Percentiles rank a stretch among this genome's conserved stretches.
These are phyloP conservation scores for Bipolaris sorokiniana DNA, from an alignment of 2,329 filamentous ascomycete species.

Conservation along the genomic window DNA sequence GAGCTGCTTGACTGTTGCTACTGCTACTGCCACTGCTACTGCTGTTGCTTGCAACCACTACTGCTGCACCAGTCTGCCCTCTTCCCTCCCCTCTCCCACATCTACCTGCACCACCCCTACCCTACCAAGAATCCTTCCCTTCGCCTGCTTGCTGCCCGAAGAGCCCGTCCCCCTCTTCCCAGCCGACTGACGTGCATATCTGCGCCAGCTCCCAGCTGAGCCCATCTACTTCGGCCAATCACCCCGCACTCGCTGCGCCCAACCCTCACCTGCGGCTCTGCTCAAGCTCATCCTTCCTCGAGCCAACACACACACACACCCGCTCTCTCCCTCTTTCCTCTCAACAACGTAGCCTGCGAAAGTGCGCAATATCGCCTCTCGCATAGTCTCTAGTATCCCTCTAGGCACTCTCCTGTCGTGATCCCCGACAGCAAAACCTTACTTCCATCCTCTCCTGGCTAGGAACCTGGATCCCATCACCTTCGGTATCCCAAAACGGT, in stretches of 20 bases:
- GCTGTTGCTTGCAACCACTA: constrained; percentile 10
- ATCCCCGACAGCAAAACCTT: constrained; percentile 10
- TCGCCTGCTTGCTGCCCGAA: constrained; percentile 21
- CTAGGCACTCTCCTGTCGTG: constrained; percentile 29
- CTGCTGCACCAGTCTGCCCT: constrained; percentile 15
- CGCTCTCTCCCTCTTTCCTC: constrained; percentile 33
- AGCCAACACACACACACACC: constrained; percentile 13
- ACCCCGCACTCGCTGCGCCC: constrained; percentile 32
- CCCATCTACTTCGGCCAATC: constrained; percentile 9
- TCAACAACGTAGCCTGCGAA: constrained; percentile 13
- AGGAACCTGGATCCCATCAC: constrained; percentile 26
- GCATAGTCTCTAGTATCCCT: constrained; percentile 28
- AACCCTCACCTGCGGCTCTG: constrained; percentile 27
- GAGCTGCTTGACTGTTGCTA: constrained; percentile 10
- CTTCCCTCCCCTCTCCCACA: neutral
- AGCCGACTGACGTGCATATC: constrained; percentile 42
- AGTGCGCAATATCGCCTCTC: constrained; percentile 26
- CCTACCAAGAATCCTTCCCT: neutral
- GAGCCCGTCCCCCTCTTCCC: constrained; percentile 33
- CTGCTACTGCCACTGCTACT: constrained; percentile 11
- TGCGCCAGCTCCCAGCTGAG: constrained; percentile 24
- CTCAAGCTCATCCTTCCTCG: constrained; percentile 4
- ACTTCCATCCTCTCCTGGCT: constrained; percentile 8
- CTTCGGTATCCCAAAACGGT: constrained; percentile 28
- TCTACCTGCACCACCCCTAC: neutral